Conservation (phyloP, 352 stramenopile species). For the Phytophthora chlamydospora region DNA sequence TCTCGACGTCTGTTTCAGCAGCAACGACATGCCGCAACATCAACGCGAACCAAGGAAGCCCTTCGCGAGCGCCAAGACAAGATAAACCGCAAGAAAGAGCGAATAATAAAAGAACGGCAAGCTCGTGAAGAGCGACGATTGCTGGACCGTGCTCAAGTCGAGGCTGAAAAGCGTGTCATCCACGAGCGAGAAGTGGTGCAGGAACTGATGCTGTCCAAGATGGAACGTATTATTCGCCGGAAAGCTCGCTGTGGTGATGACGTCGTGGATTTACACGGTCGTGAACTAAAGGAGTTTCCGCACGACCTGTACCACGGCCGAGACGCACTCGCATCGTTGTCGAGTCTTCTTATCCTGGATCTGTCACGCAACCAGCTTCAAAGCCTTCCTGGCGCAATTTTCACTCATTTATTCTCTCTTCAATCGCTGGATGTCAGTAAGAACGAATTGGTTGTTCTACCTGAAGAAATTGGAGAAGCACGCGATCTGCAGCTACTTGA, state of each 20-base stretch:
- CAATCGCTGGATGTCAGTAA: conserved; percentile 61
- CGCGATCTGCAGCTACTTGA: conserved; percentile 57
- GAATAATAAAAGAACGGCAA: conserved; percentile 64
- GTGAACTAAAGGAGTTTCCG: conserved; percentile 47
- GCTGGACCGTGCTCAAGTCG: conserved; percentile 40
- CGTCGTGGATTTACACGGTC: conserved; percentile 46
- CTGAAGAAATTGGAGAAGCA: conserved; percentile 58
- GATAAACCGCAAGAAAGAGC: conserved; percentile 60
- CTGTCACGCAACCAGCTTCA: conserved; percentile 60
- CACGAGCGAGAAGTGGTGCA: conserved; percentile 59
- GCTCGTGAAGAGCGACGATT: conserved; percentile 60
- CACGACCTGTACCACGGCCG: conserved; percentile 52
- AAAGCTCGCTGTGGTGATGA: conserved; percentile 66
- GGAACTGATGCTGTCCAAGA: conserved; percentile 61
- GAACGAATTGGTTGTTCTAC: conserved; percentile 55
- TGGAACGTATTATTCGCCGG: conserved; percentile 52
- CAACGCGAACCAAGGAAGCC: conserved; percentile 62
- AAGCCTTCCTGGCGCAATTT: conserved; percentile 50
- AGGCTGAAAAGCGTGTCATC: conserved; percentile 46
- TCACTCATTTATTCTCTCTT: conserved; percentile 64
- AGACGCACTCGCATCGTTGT: conserved; percentile 56
- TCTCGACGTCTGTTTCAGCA: conserved; percentile 48
- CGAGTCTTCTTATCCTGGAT: conserved; percentile 71
- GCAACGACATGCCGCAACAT: conserved; percentile 57
- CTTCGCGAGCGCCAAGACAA: conserved; percentile 71